Evolutionary conservation across 2,329 filamentous ascomycete genomes (phyloP), one percentile per base, ranked within the genome.

Genomic region (Penicillium polonicum): DNA sequence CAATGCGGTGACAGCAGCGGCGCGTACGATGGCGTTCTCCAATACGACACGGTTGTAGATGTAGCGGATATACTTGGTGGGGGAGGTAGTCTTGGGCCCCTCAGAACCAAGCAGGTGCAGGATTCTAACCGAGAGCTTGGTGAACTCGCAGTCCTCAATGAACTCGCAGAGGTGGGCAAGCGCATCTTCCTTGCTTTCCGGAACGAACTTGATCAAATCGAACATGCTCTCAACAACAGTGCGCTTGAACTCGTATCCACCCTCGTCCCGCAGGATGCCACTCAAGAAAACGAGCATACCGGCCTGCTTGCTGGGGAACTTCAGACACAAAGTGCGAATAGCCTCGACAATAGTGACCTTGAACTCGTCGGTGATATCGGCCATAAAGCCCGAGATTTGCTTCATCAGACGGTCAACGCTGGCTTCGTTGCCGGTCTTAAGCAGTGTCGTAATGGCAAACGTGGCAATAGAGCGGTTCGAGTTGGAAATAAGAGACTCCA

Each of bases 291-390:
- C 87, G 52, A 99, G 87, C 92, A 99, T 97, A 61, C 92, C 92
- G 46, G 93, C 93, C 78, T 99, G 94, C 80, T 99, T 99, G 79
- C 86, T 92, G 35, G 94, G 94, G 80, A 99, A 99, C 79, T 99
- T 99, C 67, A 99, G 82, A 74, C 93, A 97, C 41, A 99, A 80
- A 4, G 94, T 97, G 60, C 94, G 89, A 71, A 99, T 97, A 42
- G 94, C 94, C 76, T 99, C 94, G 43, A 99, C 93, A 70, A 99
- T 96, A n/a, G 94, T 99, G 66, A 99, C 96, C 83, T 97, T 99
- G 83, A 99, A 99, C 76, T 99, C 94, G 72, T 99, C 94, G 7
- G 93, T 97, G 65, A 97, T 97, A 77, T 97, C 94, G 5, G 92
- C 91, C 94, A 99, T 97, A 80, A 99, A 97, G 39, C 90, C 89